Percentiles rank a stretch among this genome's conserved stretches.
These are phyloP conservation scores for Ajuga reptans DNA, from an alignment of 305 asterid genomes.

Conservation along the genomic window DNA sequence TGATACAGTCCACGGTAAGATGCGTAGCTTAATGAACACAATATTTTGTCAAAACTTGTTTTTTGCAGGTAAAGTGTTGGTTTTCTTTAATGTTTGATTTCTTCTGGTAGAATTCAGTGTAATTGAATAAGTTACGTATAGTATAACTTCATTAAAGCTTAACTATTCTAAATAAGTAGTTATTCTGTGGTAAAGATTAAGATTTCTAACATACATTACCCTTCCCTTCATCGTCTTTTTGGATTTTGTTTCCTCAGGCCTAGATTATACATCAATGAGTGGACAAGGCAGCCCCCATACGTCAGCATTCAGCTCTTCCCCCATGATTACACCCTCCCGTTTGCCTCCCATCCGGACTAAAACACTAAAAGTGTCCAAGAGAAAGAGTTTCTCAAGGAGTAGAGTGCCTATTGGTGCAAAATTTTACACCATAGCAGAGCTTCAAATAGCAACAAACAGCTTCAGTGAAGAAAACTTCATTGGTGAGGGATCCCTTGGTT, in stretches of 20 bases:
- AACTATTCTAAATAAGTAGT: neutral
- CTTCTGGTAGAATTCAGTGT: too few relatives aligned
- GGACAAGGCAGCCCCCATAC: slow-evolving; percentile 38
- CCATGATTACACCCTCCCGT: slow-evolving; percentile 49
- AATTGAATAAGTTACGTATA: neutral
- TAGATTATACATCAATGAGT: slow-evolving; percentile 39
- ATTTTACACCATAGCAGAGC: slow-evolving; percentile 57
- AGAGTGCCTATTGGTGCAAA: slow-evolving; percentile 43
- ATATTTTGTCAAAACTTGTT: neutral
- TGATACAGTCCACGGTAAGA: slow-evolving; percentile 40
- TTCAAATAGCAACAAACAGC: slow-evolving; percentile 75
- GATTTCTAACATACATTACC: neutral
- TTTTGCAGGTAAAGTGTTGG: too few relatives aligned
- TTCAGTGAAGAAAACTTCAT: slow-evolving; percentile 57
- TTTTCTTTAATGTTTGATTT: too few relatives aligned
- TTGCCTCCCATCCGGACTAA: slow-evolving; percentile 56
- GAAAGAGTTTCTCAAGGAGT: slow-evolving; percentile 46
- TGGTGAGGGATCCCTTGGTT: slow-evolving; percentile 89
- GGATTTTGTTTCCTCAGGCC: neutral
- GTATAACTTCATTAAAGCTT: neutral
- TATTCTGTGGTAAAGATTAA: neutral
- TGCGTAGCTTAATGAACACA: neutral
- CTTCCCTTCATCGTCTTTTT: neutral
- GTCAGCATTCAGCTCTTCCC: slow-evolving; percentile 51
- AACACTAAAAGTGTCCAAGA: slow-evolving; percentile 37